Base-by-base conservation (phyloP, 257 asterid species). In the Handroanthus guayacan region DNA sequence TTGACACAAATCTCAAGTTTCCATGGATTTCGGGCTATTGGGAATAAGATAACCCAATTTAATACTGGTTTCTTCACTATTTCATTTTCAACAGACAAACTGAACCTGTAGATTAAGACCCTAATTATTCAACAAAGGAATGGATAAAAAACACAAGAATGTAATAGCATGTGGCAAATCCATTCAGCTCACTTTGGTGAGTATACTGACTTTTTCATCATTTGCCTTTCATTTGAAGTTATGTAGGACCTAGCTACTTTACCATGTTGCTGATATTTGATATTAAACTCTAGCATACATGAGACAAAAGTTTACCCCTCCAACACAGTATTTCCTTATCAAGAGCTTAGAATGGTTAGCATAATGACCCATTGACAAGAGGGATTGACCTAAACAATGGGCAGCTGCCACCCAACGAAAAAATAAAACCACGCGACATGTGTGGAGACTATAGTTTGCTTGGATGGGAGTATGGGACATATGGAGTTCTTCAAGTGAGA, bases 191-290 rank as follows among this genome's bases (percentile, higher is more conserved):
- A 68, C 39, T 65, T n/a, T 17, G 25, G 16, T 44, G 16, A 73
- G 41, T 63, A 62, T 13, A 60, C 60, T 39, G 44, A n/a, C 18
- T 16, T 69, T 14, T 51, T 13, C 25, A 10, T 10, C 38, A 16
- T 39, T n/a, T 62, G 3, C 20, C 56, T 75, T 10, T 52, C 54
- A 62, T 62, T 50, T 10, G 69, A 76, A 48, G 44, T 34, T 47
- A 34, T 41, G 5, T 16, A 69, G 76, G 20, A 56, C 43, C 18
- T 41, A 62, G 10, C 71, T 8, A 57, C 72, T 16, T 36, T 51
- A 52, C 10, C 55, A 31, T 54, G 64, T 61, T 72, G 14, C 18
- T 38, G 56, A 52, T 14, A 12, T 18, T 44, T 18, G 69, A 45
- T 17, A 60, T 60, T 44, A 47, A 36, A 5, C 65, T 6, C 45